phyloP scores from a whole-genome alignment of 1,284 basidiomycete genomes.

The Tausonia pullulans region DNA sequence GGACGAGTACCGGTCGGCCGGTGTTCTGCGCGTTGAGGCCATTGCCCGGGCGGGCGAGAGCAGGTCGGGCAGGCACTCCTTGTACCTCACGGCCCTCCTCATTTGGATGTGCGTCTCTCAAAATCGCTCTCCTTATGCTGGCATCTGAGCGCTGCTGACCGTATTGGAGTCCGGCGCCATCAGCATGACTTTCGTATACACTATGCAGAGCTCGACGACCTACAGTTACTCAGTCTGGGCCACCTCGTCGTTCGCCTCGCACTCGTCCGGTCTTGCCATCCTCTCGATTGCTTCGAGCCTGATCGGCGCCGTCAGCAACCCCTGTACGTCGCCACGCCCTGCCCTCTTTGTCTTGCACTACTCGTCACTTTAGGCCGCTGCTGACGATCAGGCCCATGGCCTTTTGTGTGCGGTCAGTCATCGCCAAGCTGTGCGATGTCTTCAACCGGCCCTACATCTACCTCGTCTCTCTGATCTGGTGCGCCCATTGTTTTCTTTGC shows the following conservation, averaged over 20 bases:
- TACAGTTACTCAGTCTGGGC: slow-evolving; percentile 17
- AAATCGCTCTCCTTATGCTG: too few species aligned
- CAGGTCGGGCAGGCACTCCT: neutral
- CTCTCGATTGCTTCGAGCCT: slow-evolving; percentile 15
- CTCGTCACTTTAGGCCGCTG: too few species aligned
- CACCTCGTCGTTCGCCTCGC: slow-evolving; percentile 15
- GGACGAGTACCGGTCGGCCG: too few species aligned
- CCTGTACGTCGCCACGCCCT: slow-evolving; percentile 10
- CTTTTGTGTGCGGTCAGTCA: slow-evolving; percentile 15
- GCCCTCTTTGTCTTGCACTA: too few species aligned
- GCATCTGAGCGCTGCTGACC: too few species aligned
- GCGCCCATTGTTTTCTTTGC: neutral
- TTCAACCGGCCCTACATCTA: slow-evolving; percentile 1
- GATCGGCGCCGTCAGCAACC: slow-evolving; percentile 14
- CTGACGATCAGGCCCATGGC: too few species aligned
- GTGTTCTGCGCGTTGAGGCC: slow-evolving; percentile 5
- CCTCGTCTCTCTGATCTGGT: neutral
- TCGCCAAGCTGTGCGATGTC: slow-evolving; percentile 24
- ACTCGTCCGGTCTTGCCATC: slow-evolving; percentile 15
- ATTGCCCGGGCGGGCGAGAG: slow-evolving; percentile 1
- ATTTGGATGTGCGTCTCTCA: neutral
- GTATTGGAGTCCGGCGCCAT: too few species aligned
- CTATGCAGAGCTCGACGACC: slow-evolving; percentile 16
- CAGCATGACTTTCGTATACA: neutral
- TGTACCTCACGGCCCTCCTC: neutral